Conservation (phyloP, 106 monocot genomes). For the Dioscorea dumetorum region DNA sequence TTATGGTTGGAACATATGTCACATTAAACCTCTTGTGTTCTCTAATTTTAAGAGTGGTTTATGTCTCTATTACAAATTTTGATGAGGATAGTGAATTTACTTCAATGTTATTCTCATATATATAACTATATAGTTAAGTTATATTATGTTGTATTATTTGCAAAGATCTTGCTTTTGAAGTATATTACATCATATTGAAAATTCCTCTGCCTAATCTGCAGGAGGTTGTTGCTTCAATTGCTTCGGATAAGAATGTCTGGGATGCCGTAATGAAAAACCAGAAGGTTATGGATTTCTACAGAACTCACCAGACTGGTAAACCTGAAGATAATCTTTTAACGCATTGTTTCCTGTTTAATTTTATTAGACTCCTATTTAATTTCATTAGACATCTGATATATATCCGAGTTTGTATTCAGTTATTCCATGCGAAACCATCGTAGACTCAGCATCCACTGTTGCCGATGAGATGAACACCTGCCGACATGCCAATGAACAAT, state of each 20-base stretch:
- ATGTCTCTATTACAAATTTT: no score
- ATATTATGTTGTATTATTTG: neutral
- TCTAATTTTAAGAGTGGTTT: no score
- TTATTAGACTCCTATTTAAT: neutral
- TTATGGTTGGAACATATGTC: no score
- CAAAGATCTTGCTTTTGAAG: neutral
- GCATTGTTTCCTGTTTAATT: neutral
- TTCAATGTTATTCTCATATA: neutral
- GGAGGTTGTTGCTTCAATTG: slow-evolving; percentile 19
- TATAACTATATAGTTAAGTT: neutral
- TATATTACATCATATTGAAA: neutral
- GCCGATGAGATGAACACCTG: no score
- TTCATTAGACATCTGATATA: neutral
- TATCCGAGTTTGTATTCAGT: neutral
- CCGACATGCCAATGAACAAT: neutral
- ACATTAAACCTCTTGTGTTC: no score
- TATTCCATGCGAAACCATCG: neutral
- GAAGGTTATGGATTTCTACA: slow-evolving; percentile 17
- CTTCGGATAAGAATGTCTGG: slow-evolving; percentile 20
- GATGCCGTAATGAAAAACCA: slow-evolving; percentile 20
- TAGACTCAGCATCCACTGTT: no score
- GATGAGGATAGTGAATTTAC: no score
- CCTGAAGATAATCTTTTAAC: neutral
- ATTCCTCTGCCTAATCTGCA: neutral
- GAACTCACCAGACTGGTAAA: slow-evolving; percentile 2